Percentiles rank a stretch among this genome's conserved stretches.
phyloP scores from a whole-genome alignment of 306 rosid species.

The Prunus salicina region DNA sequence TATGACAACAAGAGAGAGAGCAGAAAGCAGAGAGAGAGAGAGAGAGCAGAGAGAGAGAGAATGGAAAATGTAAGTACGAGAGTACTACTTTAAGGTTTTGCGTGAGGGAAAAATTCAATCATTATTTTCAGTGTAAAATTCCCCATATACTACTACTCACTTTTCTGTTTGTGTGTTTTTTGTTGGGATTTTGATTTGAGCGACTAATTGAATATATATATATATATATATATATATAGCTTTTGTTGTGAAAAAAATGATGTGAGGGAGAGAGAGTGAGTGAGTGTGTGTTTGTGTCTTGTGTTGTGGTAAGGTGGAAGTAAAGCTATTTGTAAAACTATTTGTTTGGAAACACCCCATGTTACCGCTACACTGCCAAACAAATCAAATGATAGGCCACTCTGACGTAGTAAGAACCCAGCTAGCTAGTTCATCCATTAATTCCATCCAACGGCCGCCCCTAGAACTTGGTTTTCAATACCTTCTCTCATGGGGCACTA shows the following conservation, averaged over 20 bases:
- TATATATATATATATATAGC: no score
- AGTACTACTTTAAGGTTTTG: constrained; percentile 50
- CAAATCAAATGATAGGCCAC: constrained; percentile 48
- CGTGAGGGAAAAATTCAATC: constrained; percentile 40
- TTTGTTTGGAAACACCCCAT: constrained; percentile 42
- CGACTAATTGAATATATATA: background rate
- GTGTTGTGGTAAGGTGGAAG: background rate
- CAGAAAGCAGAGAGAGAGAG: background rate
- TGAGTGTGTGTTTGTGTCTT: no score
- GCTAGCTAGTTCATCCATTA: background rate
- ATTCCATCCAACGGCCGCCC: constrained; percentile 21
- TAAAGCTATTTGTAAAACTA: background rate
- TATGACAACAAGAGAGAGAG: constrained; percentile 48
- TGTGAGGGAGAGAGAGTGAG: background rate
- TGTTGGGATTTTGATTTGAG: background rate
- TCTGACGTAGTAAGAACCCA: constrained; percentile 20
- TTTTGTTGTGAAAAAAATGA: background rate
- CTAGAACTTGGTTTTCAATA: constrained; percentile 3
- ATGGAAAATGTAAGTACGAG: constrained; percentile 27
- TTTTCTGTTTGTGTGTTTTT: background rate
- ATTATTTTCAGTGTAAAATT: constrained; percentile 38
- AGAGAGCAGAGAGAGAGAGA: background rate
- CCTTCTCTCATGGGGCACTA: constrained; percentile 7
- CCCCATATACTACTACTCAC: background rate
- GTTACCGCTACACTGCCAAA: constrained; percentile 62